Evolutionary conservation across 202 grass and related monocot genomes (phyloP), one percentile per base, ranked within the genome.

Genomic region (Cymbopogon flexuosus): DNA sequence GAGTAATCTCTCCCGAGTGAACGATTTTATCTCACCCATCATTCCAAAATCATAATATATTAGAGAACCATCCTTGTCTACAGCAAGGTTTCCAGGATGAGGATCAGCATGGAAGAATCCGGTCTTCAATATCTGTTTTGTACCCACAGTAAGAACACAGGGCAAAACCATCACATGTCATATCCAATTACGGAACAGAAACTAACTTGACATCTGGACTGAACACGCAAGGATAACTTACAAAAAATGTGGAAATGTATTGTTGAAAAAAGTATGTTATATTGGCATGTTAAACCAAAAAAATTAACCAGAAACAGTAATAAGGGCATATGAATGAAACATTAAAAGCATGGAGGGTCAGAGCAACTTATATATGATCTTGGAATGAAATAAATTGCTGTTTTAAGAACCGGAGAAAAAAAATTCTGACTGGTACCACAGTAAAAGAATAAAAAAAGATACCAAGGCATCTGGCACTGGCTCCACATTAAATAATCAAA

Each of bases 31-130:
- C 85, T 98, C 92, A 84, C 95, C 95, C 95, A 98, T 98, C 95
- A 94, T 98, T 76, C 95, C 95, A 75, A 97, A 97, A 88, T 97
- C 95, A 70, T 97, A 97, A 76, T 97, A 97, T 83, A 97, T 97
- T 67, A 97, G 81, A 36, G 92, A 89, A 23, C 79, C 68, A 82
- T 94, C 94, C 67, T 51, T 94, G 62, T 92, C 95, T 84, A 98
- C 87, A 69, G 95, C 90, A 84, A 98, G 88, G 80, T 98, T 98
- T 87, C 95, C 95, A 82, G 92, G 95, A 87, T 98, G 95, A 16
- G 95, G 95, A 84, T 98, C 95, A 45, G 95, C 95, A 82, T 97
- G 95, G 70, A 97, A 97, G 81, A 94, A 97, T 30, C 94, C 95
- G 0, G 89, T 91, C 87, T 88, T 97, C 84, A 97, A 75, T 87